A percentile compares a stretch with the other conserved stretches of the same genome.
Evolutionary conservation across 441 rosid genomes (phyloP).

Genomic region (Melastoma candidum): DNA sequence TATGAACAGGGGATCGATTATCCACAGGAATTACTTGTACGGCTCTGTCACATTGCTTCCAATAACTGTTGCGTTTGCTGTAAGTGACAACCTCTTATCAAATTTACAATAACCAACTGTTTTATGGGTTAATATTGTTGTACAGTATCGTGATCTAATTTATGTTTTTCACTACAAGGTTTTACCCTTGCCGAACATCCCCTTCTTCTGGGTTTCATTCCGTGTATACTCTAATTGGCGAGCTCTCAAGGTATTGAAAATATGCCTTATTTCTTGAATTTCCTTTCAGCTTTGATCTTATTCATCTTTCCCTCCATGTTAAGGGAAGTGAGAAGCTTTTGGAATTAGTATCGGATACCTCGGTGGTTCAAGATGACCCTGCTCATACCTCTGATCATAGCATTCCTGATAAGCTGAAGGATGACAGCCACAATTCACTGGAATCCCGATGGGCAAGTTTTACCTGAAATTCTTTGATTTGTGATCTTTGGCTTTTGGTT

Average conservation of each 20-base stretch:
- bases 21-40: conserved; percentile 68
- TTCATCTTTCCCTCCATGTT: conserved; percentile 10
- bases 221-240: conserved; percentile 93
- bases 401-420: conserved; percentile 19
- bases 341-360: conserved; percentile 48
- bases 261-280: not conserved
- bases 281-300: not conserved
- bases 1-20: conserved; percentile 58
- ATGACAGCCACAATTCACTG: conserved; percentile 2
- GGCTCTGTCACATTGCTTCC: conserved; percentile 82
- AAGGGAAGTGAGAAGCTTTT: conserved; percentile 95
- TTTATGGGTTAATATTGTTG: conserved; percentile 1
- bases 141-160: conserved; percentile 2
- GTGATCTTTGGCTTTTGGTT: no score
- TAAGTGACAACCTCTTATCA: conserved; percentile 24
- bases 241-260: conserved; percentile 56
- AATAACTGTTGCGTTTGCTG: conserved; percentile 61
- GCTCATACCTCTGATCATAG: conserved; percentile 14
- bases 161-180: conserved; percentile 35
- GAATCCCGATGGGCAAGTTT: conserved; percentile 38
- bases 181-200: conserved; percentile 77
- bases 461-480: not conserved
- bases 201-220: conserved; percentile 89
- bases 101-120: not conserved
- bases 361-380: conserved; percentile 22